Percentiles rank a stretch among this genome's conserved stretches.
phyloP scores from a whole-genome alignment of 768 basidiomycete species.

The Collybia sp. region DNA sequence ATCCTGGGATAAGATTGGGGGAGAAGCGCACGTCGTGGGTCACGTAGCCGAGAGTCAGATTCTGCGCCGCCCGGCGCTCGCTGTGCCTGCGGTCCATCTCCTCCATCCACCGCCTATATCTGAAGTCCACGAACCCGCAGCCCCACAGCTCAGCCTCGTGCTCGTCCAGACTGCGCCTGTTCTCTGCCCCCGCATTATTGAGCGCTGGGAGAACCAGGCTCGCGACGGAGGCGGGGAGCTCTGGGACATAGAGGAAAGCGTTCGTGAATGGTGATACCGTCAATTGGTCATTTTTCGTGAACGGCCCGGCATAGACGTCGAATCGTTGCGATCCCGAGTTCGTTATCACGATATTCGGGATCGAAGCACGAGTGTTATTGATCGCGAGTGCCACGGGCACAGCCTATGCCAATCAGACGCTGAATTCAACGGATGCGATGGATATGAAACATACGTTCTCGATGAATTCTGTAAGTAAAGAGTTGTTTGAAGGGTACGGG shows the following conservation, averaged over 20 bases:
- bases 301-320: slow-evolving; percentile 59
- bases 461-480: no score
- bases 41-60: slow-evolving; percentile 71
- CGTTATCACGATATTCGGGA: no score
- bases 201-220: no score
- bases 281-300: slow-evolving; percentile 79
- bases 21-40: slow-evolving; percentile 52
- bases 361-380: no score
- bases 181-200: slow-evolving; percentile 40
- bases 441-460: no score
- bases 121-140: slow-evolving; percentile 44
- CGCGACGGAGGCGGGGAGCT: no score
- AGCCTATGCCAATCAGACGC: slow-evolving; percentile 29
- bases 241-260: no score
- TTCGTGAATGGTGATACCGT: slow-evolving; percentile 69
- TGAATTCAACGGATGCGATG: slow-evolving; percentile 34
- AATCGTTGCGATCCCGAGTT: no score
- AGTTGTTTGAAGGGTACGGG: slow-evolving; percentile 61
- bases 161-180: slow-evolving; percentile 25
- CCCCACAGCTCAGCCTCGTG: slow-evolving; percentile 34
- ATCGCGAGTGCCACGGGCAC: slow-evolving; percentile 50
- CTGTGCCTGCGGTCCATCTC: slow-evolving; percentile 42
- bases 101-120: slow-evolving; percentile 53
- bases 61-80: slow-evolving; percentile 36
- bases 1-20: not conserved